phyloP scores from a whole-genome alignment of 2,329 filamentous ascomycete genomes.

The Xylaria polymorpha region DNA sequence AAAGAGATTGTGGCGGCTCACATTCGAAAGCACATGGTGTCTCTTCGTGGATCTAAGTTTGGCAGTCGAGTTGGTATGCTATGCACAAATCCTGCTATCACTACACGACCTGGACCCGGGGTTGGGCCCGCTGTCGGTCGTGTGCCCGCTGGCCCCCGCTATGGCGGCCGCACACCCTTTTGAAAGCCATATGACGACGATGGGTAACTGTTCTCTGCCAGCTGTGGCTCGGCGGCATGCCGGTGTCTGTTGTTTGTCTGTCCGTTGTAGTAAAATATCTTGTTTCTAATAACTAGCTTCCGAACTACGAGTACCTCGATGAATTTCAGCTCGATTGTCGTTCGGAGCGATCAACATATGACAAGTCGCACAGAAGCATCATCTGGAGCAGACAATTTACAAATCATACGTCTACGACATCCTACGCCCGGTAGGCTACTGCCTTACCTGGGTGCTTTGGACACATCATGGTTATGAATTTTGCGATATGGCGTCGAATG shows the following conservation, averaged over 20 bases:
- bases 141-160: slow-evolving; percentile 69
- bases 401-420: slow-evolving; percentile 67
- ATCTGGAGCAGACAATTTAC: slow-evolving; percentile 65
- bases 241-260: slow-evolving; percentile 20
- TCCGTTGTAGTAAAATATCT: slow-evolving; percentile 33
- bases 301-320: slow-evolving; percentile 41
- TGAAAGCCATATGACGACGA: slow-evolving; percentile 24
- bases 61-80: slow-evolving; percentile 98
- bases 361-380: slow-evolving; percentile 60
- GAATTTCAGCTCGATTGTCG: slow-evolving; percentile 51
- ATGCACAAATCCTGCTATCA: slow-evolving; percentile 92
- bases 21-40: slow-evolving; percentile 99
- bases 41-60: slow-evolving; percentile 96
- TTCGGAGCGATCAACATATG: slow-evolving; percentile 57
- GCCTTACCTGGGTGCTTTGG: slow-evolving; percentile 65
- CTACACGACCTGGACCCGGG: slow-evolving; percentile 88
- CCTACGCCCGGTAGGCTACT: slow-evolving; percentile 64
- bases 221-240: slow-evolving; percentile 28
- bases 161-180: slow-evolving; percentile 55
- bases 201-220: slow-evolving; percentile 10
- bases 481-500: slow-evolving; percentile 61
- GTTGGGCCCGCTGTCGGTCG: slow-evolving; percentile 74
- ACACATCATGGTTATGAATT: slow-evolving; percentile 71
- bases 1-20: slow-evolving; percentile 93
- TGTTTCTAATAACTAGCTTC: slow-evolving; percentile 38